Conservation (phyloP, 2,329 filamentous ascomycete genomes). For the Colletotrichum musae region DNA sequence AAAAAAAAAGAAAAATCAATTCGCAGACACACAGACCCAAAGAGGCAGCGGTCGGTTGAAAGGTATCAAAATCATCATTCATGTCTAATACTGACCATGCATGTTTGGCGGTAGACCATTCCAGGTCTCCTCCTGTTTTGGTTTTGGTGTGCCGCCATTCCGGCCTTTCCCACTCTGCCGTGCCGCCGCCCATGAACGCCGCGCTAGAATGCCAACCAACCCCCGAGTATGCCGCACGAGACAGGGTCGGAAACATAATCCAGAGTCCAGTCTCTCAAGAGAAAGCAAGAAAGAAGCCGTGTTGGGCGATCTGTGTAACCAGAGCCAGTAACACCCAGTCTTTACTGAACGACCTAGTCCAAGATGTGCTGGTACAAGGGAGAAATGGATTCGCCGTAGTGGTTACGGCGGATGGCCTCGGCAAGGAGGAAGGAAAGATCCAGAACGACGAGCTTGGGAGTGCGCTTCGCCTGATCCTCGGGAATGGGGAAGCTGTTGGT, state of each 20-base stretch:
- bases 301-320: conserved; percentile 37
- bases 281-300: conserved; percentile 29
- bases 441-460: conserved; percentile 88
- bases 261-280: conserved; percentile 20
- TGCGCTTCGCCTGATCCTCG: conserved; percentile 77
- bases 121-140: conserved; percentile 21
- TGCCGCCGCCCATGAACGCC: conserved; percentile 46
- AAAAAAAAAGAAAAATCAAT: conserved; percentile 38
- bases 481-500: conserved; percentile 97
- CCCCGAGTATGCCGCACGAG: conserved; percentile 37
- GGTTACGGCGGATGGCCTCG: conserved; percentile 95
- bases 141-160: conserved; percentile 43
- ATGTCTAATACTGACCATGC: conserved; percentile 41
- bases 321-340: conserved; percentile 45
- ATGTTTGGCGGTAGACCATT: conserved; percentile 24
- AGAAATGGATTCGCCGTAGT: conserved; percentile 90
- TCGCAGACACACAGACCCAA: conserved; percentile 25
- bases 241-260: conserved; percentile 18
- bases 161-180: conserved; percentile 35
- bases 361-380: conserved; percentile 77
- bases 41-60: conserved; percentile 38
- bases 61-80: conserved; percentile 43
- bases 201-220: conserved; percentile 48
- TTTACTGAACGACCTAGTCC: conserved; percentile 55
- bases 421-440: conserved; percentile 90